Percentiles rank a stretch among this genome's conserved stretches.
Evolutionary conservation across 805 yeast species (phyloP).

Genomic region (Pichia nanzhaoensis): DNA sequence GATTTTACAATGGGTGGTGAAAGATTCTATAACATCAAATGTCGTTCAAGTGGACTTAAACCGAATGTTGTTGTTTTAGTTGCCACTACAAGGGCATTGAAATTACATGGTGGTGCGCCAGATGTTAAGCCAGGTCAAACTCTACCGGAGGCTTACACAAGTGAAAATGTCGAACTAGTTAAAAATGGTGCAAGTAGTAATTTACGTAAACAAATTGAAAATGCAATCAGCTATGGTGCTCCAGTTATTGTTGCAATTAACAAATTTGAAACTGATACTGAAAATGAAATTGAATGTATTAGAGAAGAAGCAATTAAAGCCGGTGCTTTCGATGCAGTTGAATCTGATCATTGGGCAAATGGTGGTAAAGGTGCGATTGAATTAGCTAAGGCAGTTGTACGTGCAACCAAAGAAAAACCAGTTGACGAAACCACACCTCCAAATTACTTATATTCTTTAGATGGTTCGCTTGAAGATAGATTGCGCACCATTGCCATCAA

Average conservation of each 20-base stretch:
- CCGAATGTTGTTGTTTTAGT: conserved; percentile 78
- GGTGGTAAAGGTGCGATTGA: conserved; percentile 80
- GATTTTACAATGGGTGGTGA: conserved; percentile 93
- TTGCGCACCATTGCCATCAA: conserved; percentile 60
- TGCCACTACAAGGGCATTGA: conserved; percentile 79
- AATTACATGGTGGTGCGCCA: conserved; percentile 85
- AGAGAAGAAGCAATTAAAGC: conserved; percentile 63
- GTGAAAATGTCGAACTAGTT: conserved; percentile 65
- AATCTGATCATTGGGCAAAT: conserved; percentile 80
- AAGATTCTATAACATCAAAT: conserved; percentile 74
- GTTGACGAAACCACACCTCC: conserved; percentile 16
- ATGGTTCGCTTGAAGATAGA: conserved; percentile 58
- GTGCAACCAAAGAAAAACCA: conserved; percentile 42
- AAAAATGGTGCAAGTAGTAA: conserved; percentile 59
- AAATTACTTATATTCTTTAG: conserved; percentile 54
- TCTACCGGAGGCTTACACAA: conserved; percentile 63
- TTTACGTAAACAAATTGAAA: conserved; percentile 68
- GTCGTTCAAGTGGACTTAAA: conserved; percentile 70
- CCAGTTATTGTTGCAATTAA: conserved; percentile 81
- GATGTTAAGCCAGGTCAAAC: conserved; percentile 82
- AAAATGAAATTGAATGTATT: conserved; percentile 60
- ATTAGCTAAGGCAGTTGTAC: conserved; percentile 64
- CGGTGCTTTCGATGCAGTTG: conserved; percentile 75
- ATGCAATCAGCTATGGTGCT: conserved; percentile 64
- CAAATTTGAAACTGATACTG: conserved; percentile 69